Evolutionary conservation across 1,284 basidiomycete species (phyloP).

Genomic region (Rhodotorula sp.): DNA sequence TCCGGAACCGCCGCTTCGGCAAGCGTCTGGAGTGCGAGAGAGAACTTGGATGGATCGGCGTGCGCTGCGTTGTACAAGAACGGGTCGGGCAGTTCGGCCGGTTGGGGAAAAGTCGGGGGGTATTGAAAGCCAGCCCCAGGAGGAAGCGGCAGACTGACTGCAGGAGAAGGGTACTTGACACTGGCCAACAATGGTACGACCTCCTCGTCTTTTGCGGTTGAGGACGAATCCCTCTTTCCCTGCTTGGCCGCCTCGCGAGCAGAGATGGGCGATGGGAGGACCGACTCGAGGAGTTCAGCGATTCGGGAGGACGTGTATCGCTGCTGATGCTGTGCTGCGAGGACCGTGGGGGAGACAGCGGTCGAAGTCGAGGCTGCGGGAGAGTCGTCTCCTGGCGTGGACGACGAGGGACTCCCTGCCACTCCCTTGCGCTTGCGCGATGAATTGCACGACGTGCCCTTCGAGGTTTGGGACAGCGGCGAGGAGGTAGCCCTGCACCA

Average conservation of each 20-base stretch:
- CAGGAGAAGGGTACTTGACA: background rate
- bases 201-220: background rate
- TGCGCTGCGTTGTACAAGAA: background rate
- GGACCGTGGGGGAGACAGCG: background rate
- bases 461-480: slow-evolving; percentile 13
- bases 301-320: slow-evolving; percentile 5
- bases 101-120: no score
- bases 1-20: slow-evolving; percentile 8
- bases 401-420: no score
- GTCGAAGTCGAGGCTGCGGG: background rate
- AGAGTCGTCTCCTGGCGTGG: background rate
- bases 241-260: background rate
- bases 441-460: slow-evolving; percentile 14
- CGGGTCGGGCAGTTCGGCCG: no score
- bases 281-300: slow-evolving; percentile 14
- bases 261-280: background rate
- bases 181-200: background rate
- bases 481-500: slow-evolving; percentile 28
- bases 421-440: background rate
- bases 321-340: background rate
- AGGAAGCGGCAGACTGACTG: no score
- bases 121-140: no score
- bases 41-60: background rate
- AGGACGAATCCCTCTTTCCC: background rate
- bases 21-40: slow-evolving; percentile 4